A percentile compares a stretch with the other conserved stretches of the same genome.
phyloP scores from a whole-genome alignment of 2,329 filamentous ascomycete species.

The Ascosphaera apis region DNA sequence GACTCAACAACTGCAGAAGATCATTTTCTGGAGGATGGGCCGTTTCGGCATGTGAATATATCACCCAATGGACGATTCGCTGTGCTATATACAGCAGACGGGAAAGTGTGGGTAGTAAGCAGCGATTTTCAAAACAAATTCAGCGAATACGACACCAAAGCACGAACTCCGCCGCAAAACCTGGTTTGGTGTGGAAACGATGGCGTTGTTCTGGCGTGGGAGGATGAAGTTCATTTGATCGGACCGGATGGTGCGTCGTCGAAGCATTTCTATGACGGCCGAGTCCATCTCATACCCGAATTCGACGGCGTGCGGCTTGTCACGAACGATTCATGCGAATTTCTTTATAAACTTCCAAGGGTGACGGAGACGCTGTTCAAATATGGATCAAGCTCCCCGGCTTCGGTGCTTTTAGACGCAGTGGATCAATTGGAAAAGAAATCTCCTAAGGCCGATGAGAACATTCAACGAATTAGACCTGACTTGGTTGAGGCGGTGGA shows the following conservation, averaged over 20 bases:
- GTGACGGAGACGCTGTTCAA: slow-evolving; percentile 77
- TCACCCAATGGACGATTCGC: slow-evolving; percentile 80
- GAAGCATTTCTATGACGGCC: slow-evolving; percentile 71
- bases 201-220: slow-evolving; percentile 82
- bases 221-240: slow-evolving; percentile 88
- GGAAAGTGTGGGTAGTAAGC: slow-evolving; percentile 76
- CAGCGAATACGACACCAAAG: slow-evolving; percentile 76
- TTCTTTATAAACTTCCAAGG: slow-evolving; percentile 73
- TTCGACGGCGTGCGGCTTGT: slow-evolving; percentile 73
- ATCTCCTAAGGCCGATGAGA: slow-evolving; percentile 91
- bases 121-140: slow-evolving; percentile 85
- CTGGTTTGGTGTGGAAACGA: slow-evolving; percentile 95
- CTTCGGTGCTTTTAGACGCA: slow-evolving; percentile 82
- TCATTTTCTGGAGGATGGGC: slow-evolving; percentile 70
- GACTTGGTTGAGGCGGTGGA: slow-evolving; percentile 84
- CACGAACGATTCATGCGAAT: slow-evolving; percentile 89
- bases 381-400: slow-evolving; percentile 65
- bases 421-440: slow-evolving; percentile 77
- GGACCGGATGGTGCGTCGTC: slow-evolving; percentile 58
- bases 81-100: slow-evolving; percentile 65
- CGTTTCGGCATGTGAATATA: slow-evolving; percentile 73
- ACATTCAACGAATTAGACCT: slow-evolving; percentile 78
- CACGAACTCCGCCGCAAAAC: slow-evolving; percentile 63
- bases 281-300: slow-evolving; percentile 73
- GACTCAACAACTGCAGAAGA: slow-evolving; percentile 84